Base-by-base conservation (phyloP, 176 grass and related monocot species). In the Lolium rigidum region DNA sequence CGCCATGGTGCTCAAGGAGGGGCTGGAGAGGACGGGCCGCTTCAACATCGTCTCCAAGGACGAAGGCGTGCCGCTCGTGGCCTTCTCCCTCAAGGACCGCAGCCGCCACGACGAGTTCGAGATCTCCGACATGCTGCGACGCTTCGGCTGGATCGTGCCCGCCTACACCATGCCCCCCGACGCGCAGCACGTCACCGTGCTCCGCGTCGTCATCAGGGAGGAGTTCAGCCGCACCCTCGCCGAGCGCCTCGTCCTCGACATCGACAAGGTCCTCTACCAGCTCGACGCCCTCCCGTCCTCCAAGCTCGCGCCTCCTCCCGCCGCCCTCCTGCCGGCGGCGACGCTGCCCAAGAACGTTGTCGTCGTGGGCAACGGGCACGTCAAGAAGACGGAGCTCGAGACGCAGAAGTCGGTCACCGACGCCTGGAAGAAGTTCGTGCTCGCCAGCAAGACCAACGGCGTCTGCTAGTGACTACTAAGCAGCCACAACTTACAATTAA, bases 181-280 rank as follows among this genome's bases (percentile, higher is more conserved):
- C 78, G 97, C 97, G 3, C 86, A 99, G 88, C 94, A 99, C 88
- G 31, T 99, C 48, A 99, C 92, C 0, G 97, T 99, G 72, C 92
- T 99, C 71, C 97, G 97, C 65, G 94, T 99, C 17, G 97, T 99
- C 86, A 73, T 99, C 84, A 70, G 97, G 59, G 94, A 99, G 87
- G 97, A 99, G 89, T 99, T 99, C 90, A 99, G 97, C 86, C 97
- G 97, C 78, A 92, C 92, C 51, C 90, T 99, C 4, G 97, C 97
- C 4, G 97, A 99, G 88, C 94, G 93, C 74, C 92, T 99, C 69
- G 92, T 94, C n/a, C 62, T 87, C 41, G 97, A 99, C 88, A 85
- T 99, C 63, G 78, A 94, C 54, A 99, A 95, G 86, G 97, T 99
- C 1, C 66, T 94, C 61, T 79, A 25, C 79, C 94, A 99, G 82